A percentile compares a stretch with the other conserved stretches of the same genome.
These are phyloP conservation scores for Botrytis hyacinthi DNA, from an alignment of 2,329 filamentous ascomycete species.

Conservation along the genomic window DNA sequence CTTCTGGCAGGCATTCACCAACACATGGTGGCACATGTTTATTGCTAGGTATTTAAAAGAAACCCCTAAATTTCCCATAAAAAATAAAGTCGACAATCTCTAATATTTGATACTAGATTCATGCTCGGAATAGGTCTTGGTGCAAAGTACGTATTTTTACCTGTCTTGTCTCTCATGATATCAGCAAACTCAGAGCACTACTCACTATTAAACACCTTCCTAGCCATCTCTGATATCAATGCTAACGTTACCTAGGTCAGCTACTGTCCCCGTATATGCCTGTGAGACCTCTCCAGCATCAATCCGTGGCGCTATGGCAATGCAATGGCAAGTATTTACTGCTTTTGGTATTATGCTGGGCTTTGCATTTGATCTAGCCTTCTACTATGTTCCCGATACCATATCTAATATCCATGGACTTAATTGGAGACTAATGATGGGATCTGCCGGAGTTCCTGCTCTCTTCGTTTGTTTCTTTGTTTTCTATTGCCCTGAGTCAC, in stretches of 20 bases:
- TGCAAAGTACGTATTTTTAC: slow-evolving; percentile 49
- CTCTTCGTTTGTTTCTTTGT: slow-evolving; percentile 52
- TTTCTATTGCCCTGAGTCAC: slow-evolving; percentile 47
- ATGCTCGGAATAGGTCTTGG: slow-evolving; percentile 68
- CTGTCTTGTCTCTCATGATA: neutral
- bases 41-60: slow-evolving; percentile 48
- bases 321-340: slow-evolving; percentile 62
- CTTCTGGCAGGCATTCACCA: slow-evolving; percentile 52
- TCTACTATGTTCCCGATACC: slow-evolving; percentile 55
- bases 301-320: slow-evolving; percentile 67
- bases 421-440: slow-evolving; percentile 68
- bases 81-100: neutral
- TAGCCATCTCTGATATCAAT: neutral
- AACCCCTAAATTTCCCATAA: neutral
- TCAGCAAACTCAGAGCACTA: neutral
- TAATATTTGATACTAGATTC: slow-evolving; percentile 47
- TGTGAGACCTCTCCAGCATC: slow-evolving; percentile 64
- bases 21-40: slow-evolving; percentile 68
- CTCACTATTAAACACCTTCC: neutral
- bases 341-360: slow-evolving; percentile 56
- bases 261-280: slow-evolving; percentile 68
- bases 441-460: slow-evolving; percentile 61
- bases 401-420: slow-evolving; percentile 49
- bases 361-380: slow-evolving; percentile 59
- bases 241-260: slow-evolving; percentile 38